phyloP scores from a whole-genome alignment of 331 rosid genomes.

The Pyrus hybrid region DNA sequence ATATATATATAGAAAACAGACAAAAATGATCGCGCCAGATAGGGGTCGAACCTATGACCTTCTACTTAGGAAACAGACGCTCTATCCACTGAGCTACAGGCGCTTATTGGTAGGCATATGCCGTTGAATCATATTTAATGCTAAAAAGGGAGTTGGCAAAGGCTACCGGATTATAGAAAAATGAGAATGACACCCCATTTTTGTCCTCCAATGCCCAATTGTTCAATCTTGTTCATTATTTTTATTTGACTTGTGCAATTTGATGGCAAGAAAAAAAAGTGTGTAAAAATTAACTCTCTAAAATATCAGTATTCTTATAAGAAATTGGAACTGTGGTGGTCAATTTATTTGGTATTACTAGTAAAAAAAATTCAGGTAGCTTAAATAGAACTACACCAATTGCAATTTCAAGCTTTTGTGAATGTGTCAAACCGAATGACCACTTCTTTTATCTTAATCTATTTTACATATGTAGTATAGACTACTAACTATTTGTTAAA shows the following conservation, averaged over 20 bases:
- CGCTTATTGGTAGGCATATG: neutral
- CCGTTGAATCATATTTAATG: fast-evolving
- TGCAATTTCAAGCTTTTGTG: neutral
- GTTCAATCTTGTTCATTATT: neutral
- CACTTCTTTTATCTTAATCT: no score
- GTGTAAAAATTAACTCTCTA: neutral
- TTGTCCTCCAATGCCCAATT: neutral
- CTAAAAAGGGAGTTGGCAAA: neutral
- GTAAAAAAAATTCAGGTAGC: no score
- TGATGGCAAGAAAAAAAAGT: neutral
- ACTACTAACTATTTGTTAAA: neutral
- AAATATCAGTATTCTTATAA: no score
- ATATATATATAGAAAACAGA: no score
- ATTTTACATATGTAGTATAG: neutral
- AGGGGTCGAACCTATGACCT: slow-evolving; percentile 63
- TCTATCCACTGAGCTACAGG: slow-evolving; percentile 89
- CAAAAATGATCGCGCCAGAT: slow-evolving; percentile 26
- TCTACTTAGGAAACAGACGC: slow-evolving; percentile 66
- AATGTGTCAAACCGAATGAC: neutral
- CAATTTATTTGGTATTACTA: neutral
- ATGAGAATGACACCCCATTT: neutral
- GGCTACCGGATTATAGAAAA: neutral
- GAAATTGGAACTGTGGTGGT: neutral
- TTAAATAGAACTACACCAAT: no score
- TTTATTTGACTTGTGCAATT: neutral